Evolutionary conservation across 2,329 filamentous ascomycete species (phyloP).

Genomic region (Hypomyces perniciosus): DNA sequence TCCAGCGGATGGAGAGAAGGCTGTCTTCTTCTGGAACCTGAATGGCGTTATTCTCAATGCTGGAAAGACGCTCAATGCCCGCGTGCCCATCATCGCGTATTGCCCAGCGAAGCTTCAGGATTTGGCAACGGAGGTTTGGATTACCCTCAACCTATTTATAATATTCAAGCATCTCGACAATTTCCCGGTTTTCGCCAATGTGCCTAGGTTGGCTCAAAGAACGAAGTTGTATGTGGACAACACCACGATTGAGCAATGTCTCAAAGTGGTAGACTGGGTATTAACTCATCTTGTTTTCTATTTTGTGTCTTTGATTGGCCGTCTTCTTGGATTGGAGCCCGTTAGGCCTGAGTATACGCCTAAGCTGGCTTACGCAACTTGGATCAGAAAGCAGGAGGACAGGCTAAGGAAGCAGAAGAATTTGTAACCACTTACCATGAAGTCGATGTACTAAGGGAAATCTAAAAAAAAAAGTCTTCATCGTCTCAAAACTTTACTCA

Average conservation of each 20-base stretch:
- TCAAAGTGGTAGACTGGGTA: constrained; percentile 9
- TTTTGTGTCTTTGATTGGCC: constrained; percentile 10
- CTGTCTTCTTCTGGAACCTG: constrained; percentile 45
- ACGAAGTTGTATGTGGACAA: background rate
- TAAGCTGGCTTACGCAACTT: constrained; percentile 2
- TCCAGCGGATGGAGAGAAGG: constrained; percentile 38
- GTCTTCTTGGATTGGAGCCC: constrained; percentile 9
- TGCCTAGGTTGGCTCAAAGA: background rate
- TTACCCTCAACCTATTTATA: constrained; percentile 24
- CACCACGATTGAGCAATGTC: background rate
- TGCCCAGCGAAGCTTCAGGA: constrained; percentile 14
- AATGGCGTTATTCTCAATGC: constrained; percentile 35
- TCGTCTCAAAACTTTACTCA: too few relatives aligned
- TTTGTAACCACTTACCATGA: background rate
- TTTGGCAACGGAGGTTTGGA: constrained; percentile 21
- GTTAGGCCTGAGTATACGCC: constrained; percentile 13
- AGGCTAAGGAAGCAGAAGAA: background rate
- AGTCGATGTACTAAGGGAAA: too few relatives aligned
- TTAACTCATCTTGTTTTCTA: constrained; percentile 11
- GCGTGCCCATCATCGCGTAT: background rate
- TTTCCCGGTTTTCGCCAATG: constrained; percentile 23
- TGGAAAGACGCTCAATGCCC: constrained; percentile 5
- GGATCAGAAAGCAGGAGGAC: background rate
- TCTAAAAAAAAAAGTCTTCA: too few relatives aligned
- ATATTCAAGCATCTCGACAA: constrained; percentile 26